Evolutionary conservation across 2,329 filamentous ascomycete genomes (phyloP).

Genomic region (Xylaria arbuscula): DNA sequence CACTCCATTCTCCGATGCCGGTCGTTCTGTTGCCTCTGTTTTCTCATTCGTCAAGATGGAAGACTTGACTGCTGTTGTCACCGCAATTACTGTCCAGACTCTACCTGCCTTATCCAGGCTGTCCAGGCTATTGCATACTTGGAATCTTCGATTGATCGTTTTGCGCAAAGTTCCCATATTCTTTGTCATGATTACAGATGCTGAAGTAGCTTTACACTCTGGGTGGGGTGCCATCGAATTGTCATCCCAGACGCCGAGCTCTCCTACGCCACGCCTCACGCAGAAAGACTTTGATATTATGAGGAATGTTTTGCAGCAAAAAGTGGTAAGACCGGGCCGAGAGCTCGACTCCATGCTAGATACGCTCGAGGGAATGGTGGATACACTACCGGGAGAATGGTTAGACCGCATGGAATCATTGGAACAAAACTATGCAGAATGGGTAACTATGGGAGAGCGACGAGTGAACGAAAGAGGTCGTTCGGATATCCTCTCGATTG

Average conservation of each 20-base stretch:
- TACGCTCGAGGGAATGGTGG: slow-evolving; percentile 81
- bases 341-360: slow-evolving; percentile 89
- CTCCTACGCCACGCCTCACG: slow-evolving; percentile 50
- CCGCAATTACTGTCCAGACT: slow-evolving; percentile 89
- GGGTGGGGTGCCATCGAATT: slow-evolving; percentile 72
- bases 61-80: slow-evolving; percentile 89
- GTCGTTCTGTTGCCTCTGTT: slow-evolving; percentile 54
- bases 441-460: slow-evolving; percentile 81
- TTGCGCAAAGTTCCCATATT: slow-evolving; percentile 78
- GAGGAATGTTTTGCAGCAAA: slow-evolving; percentile 71
- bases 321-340: slow-evolving; percentile 75
- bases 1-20: slow-evolving; percentile 61
- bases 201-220: slow-evolving; percentile 71
- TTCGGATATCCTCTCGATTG: slow-evolving; percentile 42
- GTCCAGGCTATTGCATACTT: slow-evolving; percentile 77
- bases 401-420: slow-evolving; percentile 85
- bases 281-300: slow-evolving; percentile 67
- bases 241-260: slow-evolving; percentile 24
- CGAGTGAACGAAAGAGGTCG: slow-evolving; percentile 76
- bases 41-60: slow-evolving; percentile 77
- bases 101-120: slow-evolving; percentile 83
- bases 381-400: slow-evolving; percentile 88
- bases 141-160: slow-evolving; percentile 81
- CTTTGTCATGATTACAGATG: slow-evolving; percentile 72
- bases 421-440: slow-evolving; percentile 81